Conservation (phyloP, 192 early-diverging fungal species). For the Backusella macrospora region DNA sequence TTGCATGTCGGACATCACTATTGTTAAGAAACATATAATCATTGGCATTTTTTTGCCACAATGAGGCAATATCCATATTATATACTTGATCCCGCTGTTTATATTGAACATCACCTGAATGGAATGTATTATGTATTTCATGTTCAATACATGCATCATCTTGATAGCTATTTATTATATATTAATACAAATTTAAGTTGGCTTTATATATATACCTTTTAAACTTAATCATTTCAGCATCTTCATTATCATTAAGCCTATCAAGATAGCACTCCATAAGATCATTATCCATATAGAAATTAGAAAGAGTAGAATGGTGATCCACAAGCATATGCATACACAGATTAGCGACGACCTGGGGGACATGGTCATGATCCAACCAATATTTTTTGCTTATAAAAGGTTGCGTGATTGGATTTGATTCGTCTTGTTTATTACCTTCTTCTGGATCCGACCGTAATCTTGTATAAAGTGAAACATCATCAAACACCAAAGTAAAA, state of each 20-base stretch:
- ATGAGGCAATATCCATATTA: background rate
- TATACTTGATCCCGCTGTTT: constrained; percentile 42
- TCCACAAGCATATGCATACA: constrained; percentile 84
- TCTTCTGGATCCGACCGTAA: background rate
- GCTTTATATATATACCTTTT: constrained; percentile 71
- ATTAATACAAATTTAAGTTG: background rate
- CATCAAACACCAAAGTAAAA: constrained; percentile 1
- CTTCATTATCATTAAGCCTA: constrained; percentile 77
- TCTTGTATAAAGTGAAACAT: background rate
- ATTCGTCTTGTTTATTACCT: background rate
- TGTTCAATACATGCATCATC: constrained; percentile 71
- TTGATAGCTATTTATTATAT: constrained; percentile 32
- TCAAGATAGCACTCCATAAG: constrained; percentile 81
- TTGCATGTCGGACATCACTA: background rate
- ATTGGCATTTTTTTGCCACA: background rate
- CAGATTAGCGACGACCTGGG: constrained; percentile 84
- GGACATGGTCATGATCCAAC: constrained; percentile 88
- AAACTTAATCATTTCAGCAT: constrained; percentile 80
- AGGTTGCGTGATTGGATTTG: background rate
- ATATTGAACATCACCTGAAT: constrained; percentile 58
- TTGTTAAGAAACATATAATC: background rate
- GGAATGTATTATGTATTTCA: constrained; percentile 75
- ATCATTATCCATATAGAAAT: constrained; percentile 89
- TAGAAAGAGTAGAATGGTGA: constrained; percentile 70
- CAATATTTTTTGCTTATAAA: constrained; percentile 71